phyloP scores from a whole-genome alignment of 768 basidiomycete species.

The Serendipita vermifera region DNA sequence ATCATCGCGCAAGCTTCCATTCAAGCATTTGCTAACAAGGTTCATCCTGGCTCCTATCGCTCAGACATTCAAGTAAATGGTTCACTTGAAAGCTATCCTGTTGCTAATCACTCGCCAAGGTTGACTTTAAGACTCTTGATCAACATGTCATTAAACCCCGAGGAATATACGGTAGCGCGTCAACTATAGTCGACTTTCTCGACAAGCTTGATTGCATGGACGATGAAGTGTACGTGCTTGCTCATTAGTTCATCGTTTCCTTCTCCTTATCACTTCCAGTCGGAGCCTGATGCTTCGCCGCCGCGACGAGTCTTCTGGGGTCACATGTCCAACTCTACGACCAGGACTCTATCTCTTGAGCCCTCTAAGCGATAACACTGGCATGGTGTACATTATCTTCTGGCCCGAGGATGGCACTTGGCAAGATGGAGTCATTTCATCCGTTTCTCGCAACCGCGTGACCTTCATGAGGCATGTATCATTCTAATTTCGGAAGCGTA shows the following conservation, averaged over 20 bases:
- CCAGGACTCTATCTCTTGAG: slow-evolving; percentile 39
- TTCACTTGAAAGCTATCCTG: no score
- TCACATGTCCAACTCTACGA: slow-evolving; percentile 24
- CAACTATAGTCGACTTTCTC: slow-evolving; percentile 37
- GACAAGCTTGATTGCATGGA: slow-evolving; percentile 27
- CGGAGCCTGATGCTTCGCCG: slow-evolving; percentile 16
- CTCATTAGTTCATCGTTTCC: no score
- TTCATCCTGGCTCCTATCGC: slow-evolving; percentile 39
- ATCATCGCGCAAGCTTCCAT: slow-evolving; percentile 45
- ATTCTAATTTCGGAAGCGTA: neutral
- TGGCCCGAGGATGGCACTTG: slow-evolving; percentile 53
- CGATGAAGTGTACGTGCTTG: slow-evolving; percentile 28
- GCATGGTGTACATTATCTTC: slow-evolving; percentile 35
- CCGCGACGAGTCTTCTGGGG: slow-evolving; percentile 16
- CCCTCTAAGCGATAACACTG: slow-evolving; percentile 18
- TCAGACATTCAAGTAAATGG: slow-evolving; percentile 32
- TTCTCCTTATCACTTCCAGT: slow-evolving; percentile 14
- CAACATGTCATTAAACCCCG: slow-evolving; percentile 33
- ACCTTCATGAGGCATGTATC: slow-evolving; percentile 49
- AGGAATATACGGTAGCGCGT: slow-evolving; percentile 45
- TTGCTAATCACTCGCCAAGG: no score
- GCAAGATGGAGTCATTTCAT: slow-evolving; percentile 34
- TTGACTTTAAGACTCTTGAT: slow-evolving; percentile 45
- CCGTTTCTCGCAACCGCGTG: slow-evolving; percentile 39
- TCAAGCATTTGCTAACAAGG: slow-evolving; percentile 33